Evolutionary conservation across 1,284 basidiomycete genomes (phyloP).

Genomic region (Termitomyces sp.): DNA sequence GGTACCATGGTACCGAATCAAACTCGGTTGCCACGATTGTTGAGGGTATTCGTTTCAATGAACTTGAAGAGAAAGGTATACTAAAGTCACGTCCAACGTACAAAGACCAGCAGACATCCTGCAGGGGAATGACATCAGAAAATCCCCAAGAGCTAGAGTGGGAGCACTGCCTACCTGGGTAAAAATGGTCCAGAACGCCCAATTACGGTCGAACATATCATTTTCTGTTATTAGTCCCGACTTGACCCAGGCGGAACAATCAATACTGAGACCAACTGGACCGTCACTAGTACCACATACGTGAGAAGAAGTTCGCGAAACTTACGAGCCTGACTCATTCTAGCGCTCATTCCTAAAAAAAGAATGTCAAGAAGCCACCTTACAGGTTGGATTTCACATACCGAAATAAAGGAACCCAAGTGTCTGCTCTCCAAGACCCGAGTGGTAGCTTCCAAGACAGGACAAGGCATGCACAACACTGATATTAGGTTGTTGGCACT

Average conservation of each 20-base stretch:
- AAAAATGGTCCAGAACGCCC: conserved; percentile 53
- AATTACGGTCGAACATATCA: conserved; percentile 52
- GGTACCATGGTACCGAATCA: conserved; percentile 42
- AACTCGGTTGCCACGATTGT: conserved; percentile 43
- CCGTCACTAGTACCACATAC: not conserved
- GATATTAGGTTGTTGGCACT: conserved; percentile 55
- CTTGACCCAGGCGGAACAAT: conserved; percentile 53
- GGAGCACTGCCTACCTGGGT: conserved; percentile 32
- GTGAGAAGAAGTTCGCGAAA: conserved; percentile 3
- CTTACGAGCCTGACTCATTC: conserved; percentile 40
- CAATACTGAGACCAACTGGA: conserved; percentile 55
- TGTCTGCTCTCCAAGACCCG: conserved; percentile 50
- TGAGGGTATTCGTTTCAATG: conserved; percentile 33
- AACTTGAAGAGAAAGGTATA: conserved; percentile 31
- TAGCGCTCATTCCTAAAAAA: conserved; percentile 46
- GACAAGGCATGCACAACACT: conserved; percentile 55
- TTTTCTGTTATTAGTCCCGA: conserved; percentile 43
- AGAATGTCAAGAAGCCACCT: not conserved
- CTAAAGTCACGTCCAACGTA: conserved; percentile 57
- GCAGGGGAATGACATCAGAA: not conserved
- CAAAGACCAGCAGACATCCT: conserved; percentile 57
- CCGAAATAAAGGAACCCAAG: conserved; percentile 58
- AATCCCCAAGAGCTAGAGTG: not conserved
- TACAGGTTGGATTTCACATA: conserved; percentile 20
- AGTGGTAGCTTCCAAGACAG: conserved; percentile 55